phyloP scores from a whole-genome alignment of 768 basidiomycete genomes.

The Tricholoma furcatifolium region DNA sequence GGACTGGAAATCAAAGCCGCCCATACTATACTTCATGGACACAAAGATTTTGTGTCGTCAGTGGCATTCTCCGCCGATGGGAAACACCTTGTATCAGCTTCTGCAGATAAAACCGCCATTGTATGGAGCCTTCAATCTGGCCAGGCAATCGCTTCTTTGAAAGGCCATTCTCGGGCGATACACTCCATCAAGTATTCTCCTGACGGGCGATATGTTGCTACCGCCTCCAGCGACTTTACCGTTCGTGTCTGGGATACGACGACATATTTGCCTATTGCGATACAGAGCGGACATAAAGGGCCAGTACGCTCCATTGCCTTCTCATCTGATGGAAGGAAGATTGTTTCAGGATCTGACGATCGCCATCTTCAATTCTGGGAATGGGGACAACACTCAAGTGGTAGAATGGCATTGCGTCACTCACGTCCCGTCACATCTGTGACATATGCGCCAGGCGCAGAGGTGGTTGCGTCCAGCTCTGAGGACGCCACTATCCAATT shows the following conservation, averaged over 20 bases:
- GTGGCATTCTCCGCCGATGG: conserved; percentile 9
- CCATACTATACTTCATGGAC: not conserved
- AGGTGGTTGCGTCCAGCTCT: not conserved
- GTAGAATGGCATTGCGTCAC: not conserved
- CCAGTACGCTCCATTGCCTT: not conserved
- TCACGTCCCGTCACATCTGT: not conserved
- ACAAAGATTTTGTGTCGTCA: conserved; percentile 2
- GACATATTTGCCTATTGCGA: not conserved
- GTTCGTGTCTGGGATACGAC: conserved; percentile 5
- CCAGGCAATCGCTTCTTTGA: not conserved
- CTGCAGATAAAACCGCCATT: not conserved
- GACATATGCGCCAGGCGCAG: not conserved
- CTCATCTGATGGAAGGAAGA: conserved; percentile 5
- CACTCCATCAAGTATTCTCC: conserved; percentile 7
- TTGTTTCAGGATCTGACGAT: conserved; percentile 11
- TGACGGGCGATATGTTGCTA: conserved; percentile 2
- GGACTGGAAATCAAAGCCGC: not conserved
- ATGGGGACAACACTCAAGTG: not conserved
- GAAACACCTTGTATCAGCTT: conserved; percentile 1
- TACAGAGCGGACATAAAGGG: not conserved
- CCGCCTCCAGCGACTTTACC: conserved; percentile 1
- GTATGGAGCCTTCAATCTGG: not conserved
- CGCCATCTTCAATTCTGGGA: conserved; percentile 10
- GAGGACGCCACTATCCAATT: not conserved
- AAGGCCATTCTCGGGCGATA: not conserved